These are phyloP conservation scores for Prosopis cineraria DNA, from an alignment of 306 rosid genomes.

Conservation along the genomic window DNA sequence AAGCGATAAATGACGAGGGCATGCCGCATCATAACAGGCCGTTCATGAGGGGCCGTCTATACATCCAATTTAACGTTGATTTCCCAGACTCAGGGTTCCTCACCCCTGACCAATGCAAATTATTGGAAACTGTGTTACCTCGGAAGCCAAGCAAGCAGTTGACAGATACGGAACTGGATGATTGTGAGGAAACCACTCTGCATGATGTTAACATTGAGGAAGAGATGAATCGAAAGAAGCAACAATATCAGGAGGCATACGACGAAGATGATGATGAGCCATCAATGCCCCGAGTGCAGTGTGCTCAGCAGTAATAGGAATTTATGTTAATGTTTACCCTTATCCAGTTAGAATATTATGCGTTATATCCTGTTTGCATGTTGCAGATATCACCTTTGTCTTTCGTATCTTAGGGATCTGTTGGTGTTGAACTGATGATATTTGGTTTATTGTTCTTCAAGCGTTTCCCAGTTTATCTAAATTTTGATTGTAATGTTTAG, in stretches of 20 bases:
- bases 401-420: background rate
- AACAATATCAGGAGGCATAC: slow-evolving; percentile 51
- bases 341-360: background rate
- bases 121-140: slow-evolving; percentile 47
- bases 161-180: slow-evolving; percentile 64
- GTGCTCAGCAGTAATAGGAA: slow-evolving; percentile 67
- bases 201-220: slow-evolving; percentile 66
- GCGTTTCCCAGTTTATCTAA: background rate
- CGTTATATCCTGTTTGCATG: background rate
- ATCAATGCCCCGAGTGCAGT: slow-evolving; percentile 57
- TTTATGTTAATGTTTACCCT: background rate
- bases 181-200: slow-evolving; percentile 66
- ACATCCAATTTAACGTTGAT: slow-evolving; percentile 57
- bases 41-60: slow-evolving; percentile 66
- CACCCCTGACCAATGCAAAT: slow-evolving; percentile 48
- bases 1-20: slow-evolving; percentile 77
- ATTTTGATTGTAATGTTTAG: background rate
- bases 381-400: background rate
- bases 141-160: slow-evolving; percentile 43
- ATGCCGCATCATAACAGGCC: slow-evolving; percentile 72
- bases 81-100: slow-evolving; percentile 65
- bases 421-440: background rate
- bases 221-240: slow-evolving; percentile 64
- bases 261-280: slow-evolving; percentile 61
- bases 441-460: background rate